Percentiles rank a stretch among this genome's conserved stretches.
Evolutionary conservation across 2,329 filamentous ascomycete species (phyloP).

Genomic region (Colletotrichum australisinense): DNA sequence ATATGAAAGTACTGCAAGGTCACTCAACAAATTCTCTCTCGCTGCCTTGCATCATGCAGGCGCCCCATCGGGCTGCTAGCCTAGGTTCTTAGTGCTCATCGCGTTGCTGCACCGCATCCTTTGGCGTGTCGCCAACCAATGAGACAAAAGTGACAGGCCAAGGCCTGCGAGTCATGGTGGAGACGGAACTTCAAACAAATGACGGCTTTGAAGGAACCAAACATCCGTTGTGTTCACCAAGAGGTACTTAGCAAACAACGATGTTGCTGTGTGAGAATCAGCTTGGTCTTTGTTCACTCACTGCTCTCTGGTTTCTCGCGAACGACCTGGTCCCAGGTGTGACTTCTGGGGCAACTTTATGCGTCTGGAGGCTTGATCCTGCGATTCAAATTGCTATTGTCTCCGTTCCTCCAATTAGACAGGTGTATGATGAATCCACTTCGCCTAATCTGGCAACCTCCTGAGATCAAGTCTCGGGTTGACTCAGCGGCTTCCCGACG

Average conservation of each 20-base stretch:
- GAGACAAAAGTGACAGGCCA: not conserved
- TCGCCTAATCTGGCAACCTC: conserved; percentile 15
- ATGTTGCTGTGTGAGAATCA: not conserved
- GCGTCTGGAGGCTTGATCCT: not conserved
- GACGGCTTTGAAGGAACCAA: not conserved
- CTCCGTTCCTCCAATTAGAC: not conserved
- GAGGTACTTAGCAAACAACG: not conserved
- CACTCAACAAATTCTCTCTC: not conserved
- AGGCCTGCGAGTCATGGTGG: conserved; percentile 18
- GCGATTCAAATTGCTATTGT: not conserved
- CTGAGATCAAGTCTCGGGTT: not conserved
- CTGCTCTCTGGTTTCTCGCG: not conserved
- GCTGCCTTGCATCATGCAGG: not conserved
- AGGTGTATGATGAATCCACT: not conserved
- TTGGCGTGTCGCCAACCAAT: conserved; percentile 11
- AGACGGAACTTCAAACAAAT: not conserved
- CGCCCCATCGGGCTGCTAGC: not conserved
- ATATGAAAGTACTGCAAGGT: not conserved
- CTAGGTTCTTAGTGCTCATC: not conserved
- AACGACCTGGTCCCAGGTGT: not conserved
- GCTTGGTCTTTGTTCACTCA: not conserved
- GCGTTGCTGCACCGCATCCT: conserved; percentile 11
- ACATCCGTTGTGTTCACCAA: not conserved
- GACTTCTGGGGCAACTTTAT: conserved; percentile 1
- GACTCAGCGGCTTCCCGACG: not conserved